These are phyloP conservation scores for Picea sitchensis DNA, from an alignment of 75 land plant species.

Conservation along the genomic window DNA sequence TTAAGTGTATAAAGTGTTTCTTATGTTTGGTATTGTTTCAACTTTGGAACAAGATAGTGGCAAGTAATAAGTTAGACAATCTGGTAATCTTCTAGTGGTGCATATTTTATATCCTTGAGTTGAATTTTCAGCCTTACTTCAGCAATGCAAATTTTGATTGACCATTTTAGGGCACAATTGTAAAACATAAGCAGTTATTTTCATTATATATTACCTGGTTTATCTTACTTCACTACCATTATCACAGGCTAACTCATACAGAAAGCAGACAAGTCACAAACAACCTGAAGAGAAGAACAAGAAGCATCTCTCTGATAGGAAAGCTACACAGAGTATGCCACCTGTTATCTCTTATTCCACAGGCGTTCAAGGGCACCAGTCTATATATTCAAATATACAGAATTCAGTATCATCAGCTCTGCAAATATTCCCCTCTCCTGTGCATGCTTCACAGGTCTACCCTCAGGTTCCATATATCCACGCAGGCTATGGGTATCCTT, in stretches of 20 bases:
- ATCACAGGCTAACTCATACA: neutral
- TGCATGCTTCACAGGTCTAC: neutral
- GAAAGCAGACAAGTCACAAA: slow-evolving; percentile 4
- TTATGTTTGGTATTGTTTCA: neutral
- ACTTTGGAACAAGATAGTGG: neutral
- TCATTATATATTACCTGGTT: neutral
- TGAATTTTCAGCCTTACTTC: neutral
- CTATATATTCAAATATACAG: neutral
- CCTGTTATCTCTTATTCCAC: neutral
- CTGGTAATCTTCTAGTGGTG: neutral
- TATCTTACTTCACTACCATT: neutral
- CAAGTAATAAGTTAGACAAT: neutral
- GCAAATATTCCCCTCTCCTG: slow-evolving; percentile 6
- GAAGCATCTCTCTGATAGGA: slow-evolving; percentile 9
- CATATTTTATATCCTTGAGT: neutral
- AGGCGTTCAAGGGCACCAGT: slow-evolving; percentile 5
- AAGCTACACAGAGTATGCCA: neutral
- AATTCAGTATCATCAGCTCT: slow-evolving; percentile 6
- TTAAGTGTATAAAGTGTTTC: neutral
- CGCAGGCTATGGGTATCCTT: slow-evolving; percentile 18
- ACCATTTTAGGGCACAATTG: neutral
- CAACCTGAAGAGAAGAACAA: slow-evolving; percentile 9
- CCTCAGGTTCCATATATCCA: slow-evolving; percentile 24
- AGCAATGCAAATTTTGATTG: neutral
- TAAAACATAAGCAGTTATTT: neutral